These are phyloP conservation scores for Magnaporthiopsis incrustans DNA, from an alignment of 2,329 filamentous ascomycete species.

Conservation along the genomic window DNA sequence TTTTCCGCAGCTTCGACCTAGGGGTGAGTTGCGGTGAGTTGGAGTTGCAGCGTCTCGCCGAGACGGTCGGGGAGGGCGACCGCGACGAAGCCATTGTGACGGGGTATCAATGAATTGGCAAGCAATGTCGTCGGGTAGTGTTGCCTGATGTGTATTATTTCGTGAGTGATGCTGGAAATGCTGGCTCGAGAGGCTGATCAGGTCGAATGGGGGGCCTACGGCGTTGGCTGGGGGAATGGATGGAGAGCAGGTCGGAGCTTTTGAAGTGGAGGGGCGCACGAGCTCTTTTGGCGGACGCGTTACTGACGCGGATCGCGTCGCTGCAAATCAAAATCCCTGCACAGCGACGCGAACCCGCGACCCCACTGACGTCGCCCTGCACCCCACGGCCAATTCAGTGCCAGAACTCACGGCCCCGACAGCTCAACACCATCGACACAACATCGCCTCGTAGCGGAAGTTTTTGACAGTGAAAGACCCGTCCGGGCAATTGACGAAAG, in stretches of 20 bases:
- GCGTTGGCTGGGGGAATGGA: background rate
- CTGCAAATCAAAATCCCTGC: background rate
- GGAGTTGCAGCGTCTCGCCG: background rate
- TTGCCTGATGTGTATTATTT: background rate
- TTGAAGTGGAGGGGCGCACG: background rate
- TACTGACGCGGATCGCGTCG: background rate
- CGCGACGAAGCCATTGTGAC: constrained; percentile 9
- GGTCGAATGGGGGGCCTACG: background rate
- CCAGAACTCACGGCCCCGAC: too few relatives aligned
- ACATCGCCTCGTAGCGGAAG: too few relatives aligned
- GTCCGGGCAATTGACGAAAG: too few relatives aligned
- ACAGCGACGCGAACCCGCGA: background rate
- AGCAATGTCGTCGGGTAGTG: background rate
- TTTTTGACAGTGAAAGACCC: too few relatives aligned
- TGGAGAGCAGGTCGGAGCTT: background rate
- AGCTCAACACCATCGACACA: too few relatives aligned
- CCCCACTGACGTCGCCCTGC: background rate
- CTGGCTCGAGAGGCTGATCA: background rate
- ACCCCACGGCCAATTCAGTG: too few relatives aligned
- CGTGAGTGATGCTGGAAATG: background rate
- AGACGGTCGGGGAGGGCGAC: constrained; percentile 14
- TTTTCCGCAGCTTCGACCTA: constrained; percentile 45
- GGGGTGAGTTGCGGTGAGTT: constrained; percentile 36
- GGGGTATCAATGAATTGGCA: background rate
- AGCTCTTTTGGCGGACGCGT: background rate